Conservation (phyloP, 345 rosid species). For the Eucalyptus guilfoylei region DNA sequence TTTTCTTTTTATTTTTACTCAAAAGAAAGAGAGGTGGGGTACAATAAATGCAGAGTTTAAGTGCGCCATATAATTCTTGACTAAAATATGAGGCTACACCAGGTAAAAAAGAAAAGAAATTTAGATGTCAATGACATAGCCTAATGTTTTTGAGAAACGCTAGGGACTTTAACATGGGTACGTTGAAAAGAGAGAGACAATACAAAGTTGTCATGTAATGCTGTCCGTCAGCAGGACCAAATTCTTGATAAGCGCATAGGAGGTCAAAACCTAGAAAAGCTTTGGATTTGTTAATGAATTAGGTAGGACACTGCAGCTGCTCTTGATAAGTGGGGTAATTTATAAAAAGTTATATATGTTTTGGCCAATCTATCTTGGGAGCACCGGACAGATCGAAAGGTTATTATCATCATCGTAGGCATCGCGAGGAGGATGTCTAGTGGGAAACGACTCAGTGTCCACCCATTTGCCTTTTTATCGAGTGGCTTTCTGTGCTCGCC, state of each 20-base stretch:
- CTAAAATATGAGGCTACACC: not conserved
- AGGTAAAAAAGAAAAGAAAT: not conserved
- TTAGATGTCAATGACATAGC: not conserved
- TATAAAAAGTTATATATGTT: not conserved
- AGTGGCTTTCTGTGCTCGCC: not conserved
- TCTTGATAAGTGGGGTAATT: not conserved
- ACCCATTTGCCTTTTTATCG: not conserved
- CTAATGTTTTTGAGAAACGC: not conserved
- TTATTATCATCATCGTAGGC: not conserved
- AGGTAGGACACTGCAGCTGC: not conserved
- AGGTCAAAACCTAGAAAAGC: not conserved
- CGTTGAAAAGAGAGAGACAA: not conserved
- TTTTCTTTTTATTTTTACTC: not conserved
- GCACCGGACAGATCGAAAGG: not conserved
- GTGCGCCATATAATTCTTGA: not conserved
- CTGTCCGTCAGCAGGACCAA: not conserved
- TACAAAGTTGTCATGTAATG: not conserved
- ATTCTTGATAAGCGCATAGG: not conserved
- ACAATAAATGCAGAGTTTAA: not conserved
- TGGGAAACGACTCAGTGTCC: conserved; percentile 10
- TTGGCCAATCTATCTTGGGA: not conserved
- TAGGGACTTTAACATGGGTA: not conserved
- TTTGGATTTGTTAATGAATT: not conserved
- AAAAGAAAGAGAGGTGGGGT: not conserved
- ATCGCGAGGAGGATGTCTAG: not conserved